Base-by-base conservation (phyloP, 83 land plant genomes). In the Thuja plicata region DNA sequence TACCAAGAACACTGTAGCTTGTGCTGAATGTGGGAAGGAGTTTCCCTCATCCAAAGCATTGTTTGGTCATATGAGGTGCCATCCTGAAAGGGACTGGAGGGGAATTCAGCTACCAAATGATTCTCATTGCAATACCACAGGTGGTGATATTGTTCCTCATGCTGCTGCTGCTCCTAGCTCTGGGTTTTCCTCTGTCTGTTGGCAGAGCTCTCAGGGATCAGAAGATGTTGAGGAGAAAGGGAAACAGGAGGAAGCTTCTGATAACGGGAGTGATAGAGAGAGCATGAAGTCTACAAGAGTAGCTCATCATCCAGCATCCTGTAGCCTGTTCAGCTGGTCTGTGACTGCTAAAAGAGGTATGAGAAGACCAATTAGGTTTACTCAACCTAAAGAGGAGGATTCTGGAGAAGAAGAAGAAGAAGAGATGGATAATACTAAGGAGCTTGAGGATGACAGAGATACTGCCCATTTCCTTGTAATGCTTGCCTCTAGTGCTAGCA, bases 41-140 rank as follows among this genome's bases (percentile, higher is more conserved):
- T 93, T 93, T 81, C 71, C 85, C 8, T 90, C 93, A 7, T 90
- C 55, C 86, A 93, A 92, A 84, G 86, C 91, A 5, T 71, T 93
- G 87, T 93, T 87, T 60, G 93, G 95, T 16, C 95, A 93, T 73
- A 92, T 92, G 95, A 92, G 93, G 43, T 90, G 90, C 88, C 95
- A 93, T 76, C 95, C 95, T 19, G 93, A 92, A 73, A 86, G 95
- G 71, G 88, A 77, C 5, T 92, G 94, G 93, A 90, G 93, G 74
- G 94, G 94, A 15, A 92, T 91, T 82, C 90, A 88, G 16, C 93
- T 90, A 0, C 93, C 91, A 10, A 60, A 83, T 46, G 46, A 27
- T 24, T 40, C 85, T 83, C 32, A 83, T 10, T 40, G 4, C 32
- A 45, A 46, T 10, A 24, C 52, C 30, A 27, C 73, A 1, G 73